phyloP scores from a whole-genome alignment of 140 eudicot species.

The Ambrosia hybrid region DNA sequence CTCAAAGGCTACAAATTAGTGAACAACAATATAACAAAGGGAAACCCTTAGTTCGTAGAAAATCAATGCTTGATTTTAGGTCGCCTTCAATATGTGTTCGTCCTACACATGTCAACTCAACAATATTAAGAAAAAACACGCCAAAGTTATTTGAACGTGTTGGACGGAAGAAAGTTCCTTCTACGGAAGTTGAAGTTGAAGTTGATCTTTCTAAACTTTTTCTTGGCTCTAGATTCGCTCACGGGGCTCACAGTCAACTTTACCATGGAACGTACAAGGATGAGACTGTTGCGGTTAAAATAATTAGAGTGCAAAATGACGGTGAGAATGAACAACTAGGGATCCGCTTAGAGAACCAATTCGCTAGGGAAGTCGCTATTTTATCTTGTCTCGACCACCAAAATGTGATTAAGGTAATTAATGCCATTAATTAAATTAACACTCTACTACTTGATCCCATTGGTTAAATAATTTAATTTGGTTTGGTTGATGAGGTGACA shows the following conservation, averaged over 20 bases:
- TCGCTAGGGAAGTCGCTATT: slow-evolving; percentile 43
- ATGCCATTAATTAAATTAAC: neutral
- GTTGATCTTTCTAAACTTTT: slow-evolving; percentile 55
- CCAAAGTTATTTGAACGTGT: slow-evolving; percentile 25
- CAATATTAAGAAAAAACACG: slow-evolving; percentile 21
- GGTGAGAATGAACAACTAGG: slow-evolving; percentile 39
- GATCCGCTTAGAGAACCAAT: slow-evolving; percentile 44
- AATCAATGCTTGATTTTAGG: slow-evolving; percentile 33
- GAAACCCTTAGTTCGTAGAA: slow-evolving; percentile 23
- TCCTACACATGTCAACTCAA: slow-evolving; percentile 4
- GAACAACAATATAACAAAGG: slow-evolving; percentile 32
- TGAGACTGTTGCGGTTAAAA: slow-evolving; percentile 52
- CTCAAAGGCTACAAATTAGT: slow-evolving; percentile 38
- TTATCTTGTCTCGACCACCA: slow-evolving; percentile 49
- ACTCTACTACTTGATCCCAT: too few species aligned
- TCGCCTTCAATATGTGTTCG: slow-evolving; percentile 24
- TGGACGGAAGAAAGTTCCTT: slow-evolving; percentile 34
- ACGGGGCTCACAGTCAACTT: slow-evolving; percentile 57
- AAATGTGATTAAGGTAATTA: slow-evolving; percentile 44
- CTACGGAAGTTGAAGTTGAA: neutral
- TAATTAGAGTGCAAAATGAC: slow-evolving; percentile 39
- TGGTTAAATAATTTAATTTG: neutral
- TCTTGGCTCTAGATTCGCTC: slow-evolving; percentile 50
- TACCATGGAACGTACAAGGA: slow-evolving; percentile 50
- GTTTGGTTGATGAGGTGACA: slow-evolving; percentile 4